phyloP scores from a whole-genome alignment of 768 basidiomycete species.

The Serendipita vermifera region DNA sequence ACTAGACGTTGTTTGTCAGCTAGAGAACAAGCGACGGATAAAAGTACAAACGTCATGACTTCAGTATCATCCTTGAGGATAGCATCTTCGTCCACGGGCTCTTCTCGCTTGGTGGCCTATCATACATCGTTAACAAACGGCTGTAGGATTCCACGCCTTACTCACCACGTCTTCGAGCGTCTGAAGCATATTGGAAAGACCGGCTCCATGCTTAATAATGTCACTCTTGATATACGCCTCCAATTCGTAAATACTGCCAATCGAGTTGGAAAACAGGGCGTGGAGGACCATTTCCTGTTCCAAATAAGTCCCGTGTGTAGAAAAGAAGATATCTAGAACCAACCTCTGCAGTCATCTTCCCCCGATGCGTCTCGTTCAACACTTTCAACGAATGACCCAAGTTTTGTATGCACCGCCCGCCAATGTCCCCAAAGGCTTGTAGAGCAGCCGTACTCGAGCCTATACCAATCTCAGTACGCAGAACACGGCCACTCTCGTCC shows the following conservation, averaged over 20 bases:
- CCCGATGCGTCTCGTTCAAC: constrained; percentile 64
- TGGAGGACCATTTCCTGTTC: constrained; percentile 86
- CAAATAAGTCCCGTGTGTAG: constrained; percentile 1
- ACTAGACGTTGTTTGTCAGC: too few species aligned
- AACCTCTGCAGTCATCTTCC: constrained; percentile 78
- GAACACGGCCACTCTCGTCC: background rate
- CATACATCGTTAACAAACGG: too few species aligned
- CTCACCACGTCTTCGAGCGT: constrained; percentile 73
- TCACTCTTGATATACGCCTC: constrained; percentile 85
- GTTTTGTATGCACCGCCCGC: constrained; percentile 69
- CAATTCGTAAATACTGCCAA: constrained; percentile 60
- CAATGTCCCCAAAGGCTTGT: constrained; percentile 62
- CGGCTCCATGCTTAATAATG: constrained; percentile 63
- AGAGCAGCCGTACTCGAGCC: constrained; percentile 66
- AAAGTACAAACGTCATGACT: constrained; percentile 52
- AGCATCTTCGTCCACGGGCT: constrained; percentile 47
- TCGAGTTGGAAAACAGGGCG: constrained; percentile 81
- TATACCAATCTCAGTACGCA: constrained; percentile 20
- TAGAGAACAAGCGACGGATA: too few species aligned
- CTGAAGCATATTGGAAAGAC: constrained; percentile 69
- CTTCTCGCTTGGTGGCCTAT: constrained; percentile 19
- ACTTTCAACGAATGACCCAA: constrained; percentile 78
- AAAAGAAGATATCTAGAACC: constrained; percentile 16
- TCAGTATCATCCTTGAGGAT: constrained; percentile 52
- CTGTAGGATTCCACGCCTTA: too few species aligned